Conservation (phyloP, 495 filamentous ascomycete genomes). For the Barbatosphaeria neglecta region DNA sequence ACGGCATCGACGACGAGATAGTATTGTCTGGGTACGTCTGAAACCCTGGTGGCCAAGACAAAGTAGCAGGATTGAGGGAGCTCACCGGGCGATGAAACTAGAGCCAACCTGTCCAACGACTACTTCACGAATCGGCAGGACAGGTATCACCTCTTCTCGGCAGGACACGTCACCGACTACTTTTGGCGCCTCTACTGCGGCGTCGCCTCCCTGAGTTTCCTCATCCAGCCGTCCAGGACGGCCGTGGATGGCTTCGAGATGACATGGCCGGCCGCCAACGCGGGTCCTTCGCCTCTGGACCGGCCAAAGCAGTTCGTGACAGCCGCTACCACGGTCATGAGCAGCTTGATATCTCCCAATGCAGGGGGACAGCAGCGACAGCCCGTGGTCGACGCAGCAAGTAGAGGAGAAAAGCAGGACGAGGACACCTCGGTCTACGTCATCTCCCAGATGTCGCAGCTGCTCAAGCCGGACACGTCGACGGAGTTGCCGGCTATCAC, state of each 20-base stretch:
- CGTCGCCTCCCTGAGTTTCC: slow-evolving; percentile 69
- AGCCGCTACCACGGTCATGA: slow-evolving; percentile 53
- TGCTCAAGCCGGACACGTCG: slow-evolving; percentile 66
- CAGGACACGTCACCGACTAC: slow-evolving; percentile 67
- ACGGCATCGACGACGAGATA: slow-evolving; percentile 90
- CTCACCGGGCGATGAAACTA: slow-evolving; percentile 14
- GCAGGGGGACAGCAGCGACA: slow-evolving; percentile 1
- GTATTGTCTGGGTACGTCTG: slow-evolving; percentile 71
- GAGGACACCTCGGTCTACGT: slow-evolving; percentile 73
- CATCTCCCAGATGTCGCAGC: slow-evolving; percentile 70
- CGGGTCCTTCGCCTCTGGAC: slow-evolving; percentile 56
- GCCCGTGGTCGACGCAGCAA: too few relatives aligned
- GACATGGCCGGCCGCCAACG: slow-evolving; percentile 69
- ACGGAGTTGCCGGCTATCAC: slow-evolving; percentile 79
- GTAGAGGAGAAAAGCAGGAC: slow-evolving; percentile 5
- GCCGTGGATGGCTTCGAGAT: slow-evolving; percentile 54
- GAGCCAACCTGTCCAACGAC: slow-evolving; percentile 82
- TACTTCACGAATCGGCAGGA: slow-evolving; percentile 97
- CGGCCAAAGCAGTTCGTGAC: slow-evolving; percentile 54
- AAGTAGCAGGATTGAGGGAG: background rate
- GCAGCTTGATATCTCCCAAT: slow-evolving; percentile 45
- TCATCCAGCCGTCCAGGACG: slow-evolving; percentile 50
- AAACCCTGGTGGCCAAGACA: background rate
- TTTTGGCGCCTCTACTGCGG: slow-evolving; percentile 66
- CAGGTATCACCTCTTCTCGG: slow-evolving; percentile 84